A percentile compares a stretch with the other conserved stretches of the same genome.
These are phyloP conservation scores for Globisporangium mamillatum DNA, from an alignment of 352 stramenopile species.

Conservation along the genomic window DNA sequence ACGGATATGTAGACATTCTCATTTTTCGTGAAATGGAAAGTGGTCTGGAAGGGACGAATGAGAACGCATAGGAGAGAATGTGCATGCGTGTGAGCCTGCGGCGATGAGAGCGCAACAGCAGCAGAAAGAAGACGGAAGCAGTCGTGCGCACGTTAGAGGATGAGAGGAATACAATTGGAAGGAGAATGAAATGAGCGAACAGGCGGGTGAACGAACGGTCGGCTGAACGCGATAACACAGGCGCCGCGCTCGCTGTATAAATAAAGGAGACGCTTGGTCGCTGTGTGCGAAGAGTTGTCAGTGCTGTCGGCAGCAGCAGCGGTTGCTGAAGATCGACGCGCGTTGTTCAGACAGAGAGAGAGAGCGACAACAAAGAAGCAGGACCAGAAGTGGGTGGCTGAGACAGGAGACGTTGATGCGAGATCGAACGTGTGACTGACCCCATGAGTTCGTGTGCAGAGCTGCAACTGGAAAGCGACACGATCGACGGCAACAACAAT, in stretches of 20 bases:
- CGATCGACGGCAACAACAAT: not conserved
- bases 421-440: not conserved
- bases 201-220: not conserved
- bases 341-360: not conserved
- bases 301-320: not conserved
- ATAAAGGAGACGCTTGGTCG: conserved; percentile 1
- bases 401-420: not conserved
- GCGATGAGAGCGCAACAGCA: too few relatives aligned
- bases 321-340: not conserved
- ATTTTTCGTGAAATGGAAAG: too few relatives aligned
- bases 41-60: too few relatives aligned
- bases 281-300: not conserved
- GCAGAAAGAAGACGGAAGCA: not conserved
- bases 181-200: not conserved
- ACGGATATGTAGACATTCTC: too few relatives aligned
- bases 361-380: not conserved
- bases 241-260: not conserved
- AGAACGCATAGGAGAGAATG: too few relatives aligned
- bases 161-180: not conserved
- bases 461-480: not conserved
- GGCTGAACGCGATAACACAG: not conserved
- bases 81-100: too few relatives aligned
- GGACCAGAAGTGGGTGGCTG: not conserved
- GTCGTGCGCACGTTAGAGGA: not conserved
- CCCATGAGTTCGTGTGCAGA: conserved; percentile 4